Evolutionary conservation across 2,329 filamentous ascomycete genomes (phyloP).

Genomic region (Claviceps arundinis): DNA sequence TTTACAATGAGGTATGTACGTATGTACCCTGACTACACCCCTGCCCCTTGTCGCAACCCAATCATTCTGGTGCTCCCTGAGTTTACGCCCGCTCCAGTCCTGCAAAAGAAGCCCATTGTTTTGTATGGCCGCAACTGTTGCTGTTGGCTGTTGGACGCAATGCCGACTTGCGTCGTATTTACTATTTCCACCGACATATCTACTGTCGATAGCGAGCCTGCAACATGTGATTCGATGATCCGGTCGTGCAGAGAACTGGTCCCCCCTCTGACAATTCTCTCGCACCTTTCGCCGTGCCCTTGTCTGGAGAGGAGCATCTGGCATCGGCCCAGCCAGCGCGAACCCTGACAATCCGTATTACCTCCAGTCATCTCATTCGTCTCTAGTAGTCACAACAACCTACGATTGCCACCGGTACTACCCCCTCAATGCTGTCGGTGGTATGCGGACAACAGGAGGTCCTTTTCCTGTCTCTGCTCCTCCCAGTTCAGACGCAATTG

Average conservation of each 20-base stretch:
- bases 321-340: constrained; percentile 1
- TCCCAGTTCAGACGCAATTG: not conserved
- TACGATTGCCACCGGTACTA: constrained; percentile 1
- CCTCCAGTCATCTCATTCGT: constrained; percentile 3
- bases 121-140: not conserved
- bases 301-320: not conserved
- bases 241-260: constrained; percentile 1
- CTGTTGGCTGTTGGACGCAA: not conserved
- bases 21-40: not conserved
- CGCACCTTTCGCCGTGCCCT: not conserved
- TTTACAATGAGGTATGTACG: too few species aligned
- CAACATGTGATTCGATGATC: constrained; percentile 1
- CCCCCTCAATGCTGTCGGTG: not conserved
- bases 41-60: not conserved
- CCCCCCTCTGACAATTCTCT: not conserved
- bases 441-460: not conserved
- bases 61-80: not conserved
- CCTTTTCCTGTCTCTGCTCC: not conserved
- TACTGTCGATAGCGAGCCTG: not conserved
- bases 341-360: constrained; percentile 3
- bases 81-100: not conserved
- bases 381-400: constrained; percentile 5
- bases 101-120: not conserved
- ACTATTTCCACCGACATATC: constrained; percentile 1
- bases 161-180: constrained; percentile 1